phyloP scores from a whole-genome alignment of 2,329 filamentous ascomycete species.

The Pseudogymnoascus sp. region DNA sequence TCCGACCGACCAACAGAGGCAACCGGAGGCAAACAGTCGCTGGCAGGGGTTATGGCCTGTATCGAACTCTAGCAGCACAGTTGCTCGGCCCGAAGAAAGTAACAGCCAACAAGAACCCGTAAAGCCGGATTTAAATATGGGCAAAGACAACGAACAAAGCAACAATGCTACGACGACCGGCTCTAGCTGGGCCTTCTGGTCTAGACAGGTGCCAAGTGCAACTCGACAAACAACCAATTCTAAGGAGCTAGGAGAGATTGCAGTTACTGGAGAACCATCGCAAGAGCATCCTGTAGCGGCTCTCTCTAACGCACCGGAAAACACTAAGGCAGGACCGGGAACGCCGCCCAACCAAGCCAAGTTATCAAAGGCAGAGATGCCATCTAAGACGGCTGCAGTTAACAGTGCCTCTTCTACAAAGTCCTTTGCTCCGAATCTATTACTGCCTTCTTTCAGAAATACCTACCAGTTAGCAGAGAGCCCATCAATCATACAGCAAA shows the following conservation, averaged over 20 bases:
- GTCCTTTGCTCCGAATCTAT: conserved; percentile 47
- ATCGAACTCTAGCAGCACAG: conserved; percentile 16
- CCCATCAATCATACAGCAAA: conserved; percentile 63
- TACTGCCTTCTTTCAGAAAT: conserved; percentile 61
- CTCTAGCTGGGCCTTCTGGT: conserved; percentile 80
- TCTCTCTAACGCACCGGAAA: background rate
- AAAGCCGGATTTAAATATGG: conserved; percentile 35
- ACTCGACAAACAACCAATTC: conserved; percentile 1
- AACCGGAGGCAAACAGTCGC: background rate
- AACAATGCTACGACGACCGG: conserved; percentile 34
- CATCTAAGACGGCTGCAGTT: background rate
- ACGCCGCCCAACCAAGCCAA: background rate
- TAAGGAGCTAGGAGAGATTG: conserved; percentile 40
- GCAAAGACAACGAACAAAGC: conserved; percentile 36
- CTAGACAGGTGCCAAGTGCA: conserved; percentile 33
- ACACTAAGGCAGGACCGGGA: background rate
- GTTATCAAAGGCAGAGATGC: background rate
- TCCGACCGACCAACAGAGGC: background rate
- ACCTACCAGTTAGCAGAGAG: conserved; percentile 62
- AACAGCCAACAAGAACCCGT: conserved; percentile 28
- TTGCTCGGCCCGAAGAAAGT: conserved; percentile 17
- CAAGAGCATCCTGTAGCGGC: conserved; percentile 39
- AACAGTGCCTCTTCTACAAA: conserved; percentile 24
- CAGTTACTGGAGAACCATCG: conserved; percentile 50
- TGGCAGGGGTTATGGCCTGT: conserved; percentile 19